These are phyloP conservation scores for Aspergillus neoniger DNA, from an alignment of 2,329 filamentous ascomycete species.

Conservation along the genomic window DNA sequence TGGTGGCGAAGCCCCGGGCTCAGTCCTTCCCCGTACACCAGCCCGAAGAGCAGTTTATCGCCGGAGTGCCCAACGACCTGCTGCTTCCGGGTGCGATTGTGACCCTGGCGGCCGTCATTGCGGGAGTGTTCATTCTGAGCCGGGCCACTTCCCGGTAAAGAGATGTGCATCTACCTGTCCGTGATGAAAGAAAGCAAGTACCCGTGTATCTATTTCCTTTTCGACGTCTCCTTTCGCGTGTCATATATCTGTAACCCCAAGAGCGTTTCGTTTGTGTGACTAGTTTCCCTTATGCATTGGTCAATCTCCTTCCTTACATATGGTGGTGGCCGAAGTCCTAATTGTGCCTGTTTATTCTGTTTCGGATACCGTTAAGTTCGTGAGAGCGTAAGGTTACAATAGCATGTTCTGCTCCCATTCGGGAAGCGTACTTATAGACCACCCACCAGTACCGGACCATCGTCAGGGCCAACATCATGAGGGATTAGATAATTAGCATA, in stretches of 20 bases:
- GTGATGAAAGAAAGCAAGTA: conserved; percentile 1
- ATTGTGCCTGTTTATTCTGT: conserved; percentile 26
- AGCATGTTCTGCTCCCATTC: conserved; percentile 8
- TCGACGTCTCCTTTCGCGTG: conserved; percentile 6
- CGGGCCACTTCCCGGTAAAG: conserved; percentile 57
- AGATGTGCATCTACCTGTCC: neutral
- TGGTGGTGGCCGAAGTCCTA: conserved; percentile 16
- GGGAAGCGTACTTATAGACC: neutral
- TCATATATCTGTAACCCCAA: conserved; percentile 16
- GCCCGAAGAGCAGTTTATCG: conserved; percentile 75
- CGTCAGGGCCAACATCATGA: neutral
- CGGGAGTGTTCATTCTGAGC: conserved; percentile 87
- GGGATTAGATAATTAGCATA: neutral
- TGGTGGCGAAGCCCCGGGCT: conserved; percentile 44
- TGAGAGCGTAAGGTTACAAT: conserved; percentile 14
- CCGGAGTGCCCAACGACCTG: conserved; percentile 90
- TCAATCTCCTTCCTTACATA: conserved; percentile 16
- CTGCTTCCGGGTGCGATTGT: conserved; percentile 92
- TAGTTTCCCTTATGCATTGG: conserved; percentile 7
- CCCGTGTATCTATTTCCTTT: conserved; percentile 14
- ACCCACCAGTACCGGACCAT: neutral
- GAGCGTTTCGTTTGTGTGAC: conserved; percentile 10
- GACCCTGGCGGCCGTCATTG: conserved; percentile 89
- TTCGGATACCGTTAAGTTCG: conserved; percentile 32
- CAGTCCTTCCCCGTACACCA: conserved; percentile 51